These are phyloP conservation scores for Cladophialophora bantiana DNA, from an alignment of 2,329 filamentous ascomycete genomes.

Conservation along the genomic window DNA sequence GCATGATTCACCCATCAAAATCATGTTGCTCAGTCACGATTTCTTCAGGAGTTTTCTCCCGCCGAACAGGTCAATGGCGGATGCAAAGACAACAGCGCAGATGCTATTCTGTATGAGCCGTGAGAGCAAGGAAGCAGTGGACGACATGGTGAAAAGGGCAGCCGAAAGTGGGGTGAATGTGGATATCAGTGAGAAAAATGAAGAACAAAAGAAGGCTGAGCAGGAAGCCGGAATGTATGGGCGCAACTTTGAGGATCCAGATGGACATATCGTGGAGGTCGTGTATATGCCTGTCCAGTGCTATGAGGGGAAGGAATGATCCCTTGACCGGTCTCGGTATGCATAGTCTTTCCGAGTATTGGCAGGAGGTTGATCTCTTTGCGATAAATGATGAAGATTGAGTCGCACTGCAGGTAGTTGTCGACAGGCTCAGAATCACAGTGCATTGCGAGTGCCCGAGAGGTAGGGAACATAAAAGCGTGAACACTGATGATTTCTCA, in stretches of 20 bases:
- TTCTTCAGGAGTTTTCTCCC: not conserved
- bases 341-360: too few species aligned
- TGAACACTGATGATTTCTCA: too few species aligned
- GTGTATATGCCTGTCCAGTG: slow-evolving; percentile 23
- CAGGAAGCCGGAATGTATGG: slow-evolving; percentile 24
- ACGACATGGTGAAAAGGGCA: slow-evolving; percentile 23
- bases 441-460: too few species aligned
- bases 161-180: slow-evolving; percentile 15
- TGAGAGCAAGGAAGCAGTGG: slow-evolving; percentile 22
- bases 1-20: not conserved
- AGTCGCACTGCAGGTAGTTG: too few species aligned
- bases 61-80: not conserved
- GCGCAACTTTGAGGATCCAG: slow-evolving; percentile 24
- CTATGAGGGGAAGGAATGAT: slow-evolving; percentile 27
- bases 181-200: slow-evolving; percentile 17
- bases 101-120: slow-evolving; percentile 25
- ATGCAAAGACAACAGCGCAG: slow-evolving; percentile 24
- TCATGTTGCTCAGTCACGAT: not conserved
- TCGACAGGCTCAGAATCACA: too few species aligned
- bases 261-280: slow-evolving; percentile 29
- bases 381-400: too few species aligned
- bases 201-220: not conserved
- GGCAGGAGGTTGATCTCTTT: too few species aligned
- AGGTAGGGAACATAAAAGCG: too few species aligned
- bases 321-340: too few species aligned